Evolutionary conservation across 2,329 filamentous ascomycete genomes (phyloP), one percentile per base, ranked within the genome.

Genomic region (Ambrosiella xylebori): DNA sequence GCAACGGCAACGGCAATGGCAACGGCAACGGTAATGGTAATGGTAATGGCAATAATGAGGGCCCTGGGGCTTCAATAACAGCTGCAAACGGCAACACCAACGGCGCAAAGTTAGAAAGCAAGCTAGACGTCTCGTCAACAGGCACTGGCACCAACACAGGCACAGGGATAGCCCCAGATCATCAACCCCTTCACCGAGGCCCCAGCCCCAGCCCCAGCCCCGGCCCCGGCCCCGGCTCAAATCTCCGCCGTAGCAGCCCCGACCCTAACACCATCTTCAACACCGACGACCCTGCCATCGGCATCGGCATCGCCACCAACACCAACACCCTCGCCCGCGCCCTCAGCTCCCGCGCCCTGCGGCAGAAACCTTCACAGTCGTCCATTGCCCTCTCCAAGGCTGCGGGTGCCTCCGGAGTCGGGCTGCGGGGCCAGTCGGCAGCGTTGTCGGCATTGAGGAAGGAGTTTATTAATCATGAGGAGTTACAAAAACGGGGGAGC

Each of bases 391-490:
- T 47, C n/a, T n/a, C 11, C 7, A 47, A 47, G 6, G 13, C 44
- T 2, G 13, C 4, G 13, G 50, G 3, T 57, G 54, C n/a, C 52
- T 27, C 27, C 27, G 27, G 27, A 27, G 27, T 27, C 4, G 27
- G 40, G 12, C 58, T 45, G 13, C 40, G 41, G 19, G 51, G 57
- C 7, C 57, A 58, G 27, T 41, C 50, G 9, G 57, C 57, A 5
- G 52, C 57, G 19, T 12, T 59, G 11, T 59, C 53, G 7, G 56
- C 57, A 8, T 38, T 60, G 36, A 55, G 58, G 36, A 53, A 53
- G 19, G 58, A 60, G 51, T 60, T 60, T 45, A 60, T 40, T 27
- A 57, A 41, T 11, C 58, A 60, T 54, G 58, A 60, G 7, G 57
- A 58, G 17, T 13, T 58, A n/a, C 49, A 50, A 15, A 15, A 39